Conservation (phyloP, 192 early-diverging fungal species). For the Rhizophlyctis rosea region DNA sequence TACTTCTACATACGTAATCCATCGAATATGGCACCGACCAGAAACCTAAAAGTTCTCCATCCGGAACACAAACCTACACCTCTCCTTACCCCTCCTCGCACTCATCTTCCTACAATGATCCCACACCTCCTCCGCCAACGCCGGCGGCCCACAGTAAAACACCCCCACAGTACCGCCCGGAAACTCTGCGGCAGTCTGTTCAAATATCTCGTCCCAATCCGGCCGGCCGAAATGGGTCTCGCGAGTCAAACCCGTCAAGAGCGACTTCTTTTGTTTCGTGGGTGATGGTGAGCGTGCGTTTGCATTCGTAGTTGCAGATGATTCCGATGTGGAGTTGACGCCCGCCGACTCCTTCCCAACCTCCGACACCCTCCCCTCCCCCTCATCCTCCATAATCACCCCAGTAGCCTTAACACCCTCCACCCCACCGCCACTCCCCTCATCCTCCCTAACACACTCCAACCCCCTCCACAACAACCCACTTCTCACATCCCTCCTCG, state of each 20-base stretch:
- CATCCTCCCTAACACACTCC: background rate
- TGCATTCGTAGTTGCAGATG: constrained; percentile 51
- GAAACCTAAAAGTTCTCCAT: constrained; percentile 18
- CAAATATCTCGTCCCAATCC: constrained; percentile 67
- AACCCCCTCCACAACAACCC: constrained; percentile 4
- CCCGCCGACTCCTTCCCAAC: too few species aligned
- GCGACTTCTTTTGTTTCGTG: constrained; percentile 48
- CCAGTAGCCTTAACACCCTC: too few species aligned
- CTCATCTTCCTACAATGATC: constrained; percentile 25
- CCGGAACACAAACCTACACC: constrained; percentile 17
- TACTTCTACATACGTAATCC: too few species aligned
- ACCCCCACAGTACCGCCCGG: constrained; percentile 53
- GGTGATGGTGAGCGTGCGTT: constrained; percentile 53
- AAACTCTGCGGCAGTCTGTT: constrained; percentile 23
- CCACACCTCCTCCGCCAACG: constrained; percentile 58
- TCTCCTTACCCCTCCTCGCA: background rate
- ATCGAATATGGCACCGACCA: too few species aligned
- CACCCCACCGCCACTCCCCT: too few species aligned
- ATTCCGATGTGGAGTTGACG: too few species aligned
- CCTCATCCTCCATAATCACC: too few species aligned
- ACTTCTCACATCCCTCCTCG: background rate
- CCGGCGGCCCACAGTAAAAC: constrained; percentile 75
- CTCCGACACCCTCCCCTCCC: too few species aligned
- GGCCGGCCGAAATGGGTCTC: constrained; percentile 73
- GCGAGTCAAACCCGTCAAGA: constrained; percentile 63